A percentile compares a stretch with the other conserved stretches of the same genome.
phyloP scores from a whole-genome alignment of 805 yeast species.

The Suhomyces emberorum region DNA sequence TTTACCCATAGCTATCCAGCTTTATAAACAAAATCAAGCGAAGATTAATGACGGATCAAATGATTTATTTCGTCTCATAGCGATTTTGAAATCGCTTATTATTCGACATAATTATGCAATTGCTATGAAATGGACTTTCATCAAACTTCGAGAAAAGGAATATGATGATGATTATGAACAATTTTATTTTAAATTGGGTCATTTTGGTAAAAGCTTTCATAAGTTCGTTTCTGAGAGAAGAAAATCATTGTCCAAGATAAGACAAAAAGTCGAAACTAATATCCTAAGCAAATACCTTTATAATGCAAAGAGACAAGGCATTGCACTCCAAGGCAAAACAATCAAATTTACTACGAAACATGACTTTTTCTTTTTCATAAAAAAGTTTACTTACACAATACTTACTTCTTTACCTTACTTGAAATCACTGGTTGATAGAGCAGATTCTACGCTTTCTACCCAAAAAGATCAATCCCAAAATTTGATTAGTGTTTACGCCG shows the following conservation, averaged over 20 bases:
- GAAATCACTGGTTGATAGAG: background rate
- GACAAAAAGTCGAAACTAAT: background rate
- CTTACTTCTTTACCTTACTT: background rate
- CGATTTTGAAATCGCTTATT: background rate
- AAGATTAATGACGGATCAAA: background rate
- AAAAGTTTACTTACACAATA: background rate
- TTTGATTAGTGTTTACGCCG: background rate
- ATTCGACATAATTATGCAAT: background rate
- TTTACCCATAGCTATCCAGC: background rate
- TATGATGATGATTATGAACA: conserved; percentile 1
- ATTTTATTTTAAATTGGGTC: conserved; percentile 5
- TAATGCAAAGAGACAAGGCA: background rate
- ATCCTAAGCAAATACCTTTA: background rate
- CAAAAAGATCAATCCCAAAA: background rate
- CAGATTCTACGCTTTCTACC: background rate
- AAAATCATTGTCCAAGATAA: background rate
- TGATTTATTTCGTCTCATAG: background rate
- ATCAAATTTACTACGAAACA: background rate
- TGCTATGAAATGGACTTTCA: background rate
- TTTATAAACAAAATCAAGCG: background rate
- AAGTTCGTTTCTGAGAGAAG: background rate
- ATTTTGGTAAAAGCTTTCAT: conserved; percentile 5
- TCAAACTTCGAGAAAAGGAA: background rate
- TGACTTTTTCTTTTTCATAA: background rate
- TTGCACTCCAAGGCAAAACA: background rate